Conservation (phyloP, 2,329 filamentous ascomycete genomes). For the Cladosporium sphaerospermum region DNA sequence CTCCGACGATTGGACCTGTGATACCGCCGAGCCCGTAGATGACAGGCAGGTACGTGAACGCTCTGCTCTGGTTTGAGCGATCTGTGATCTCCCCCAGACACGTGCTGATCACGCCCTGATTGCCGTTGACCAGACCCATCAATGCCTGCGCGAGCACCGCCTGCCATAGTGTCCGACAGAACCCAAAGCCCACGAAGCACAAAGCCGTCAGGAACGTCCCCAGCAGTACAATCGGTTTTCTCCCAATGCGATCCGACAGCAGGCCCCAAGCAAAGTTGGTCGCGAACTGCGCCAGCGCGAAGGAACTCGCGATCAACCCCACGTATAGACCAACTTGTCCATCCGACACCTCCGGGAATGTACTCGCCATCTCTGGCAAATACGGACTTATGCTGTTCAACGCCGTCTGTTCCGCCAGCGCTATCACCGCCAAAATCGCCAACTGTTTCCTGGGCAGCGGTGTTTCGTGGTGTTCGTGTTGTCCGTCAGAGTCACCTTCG, state of each 20-base stretch:
- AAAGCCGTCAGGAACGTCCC: constrained; percentile 76
- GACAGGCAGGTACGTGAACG: constrained; percentile 90
- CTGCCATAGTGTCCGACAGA: constrained; percentile 77
- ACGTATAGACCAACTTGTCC: constrained; percentile 78
- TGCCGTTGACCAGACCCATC: constrained; percentile 93
- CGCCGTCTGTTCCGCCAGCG: constrained; percentile 89
- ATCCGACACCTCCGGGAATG: constrained; percentile 71
- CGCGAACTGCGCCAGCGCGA: constrained; percentile 84
- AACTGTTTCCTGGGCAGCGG: constrained; percentile 81
- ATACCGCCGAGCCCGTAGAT: constrained; percentile 95
- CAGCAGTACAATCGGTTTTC: constrained; percentile 74
- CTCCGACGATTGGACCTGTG: constrained; percentile 85
- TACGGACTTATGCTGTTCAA: constrained; percentile 96
- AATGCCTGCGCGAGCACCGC: constrained; percentile 76
- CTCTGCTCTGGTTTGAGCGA: constrained; percentile 84
- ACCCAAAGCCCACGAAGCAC: constrained; percentile 82
- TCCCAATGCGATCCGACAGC: constrained; percentile 69
- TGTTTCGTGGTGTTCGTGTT: constrained; percentile 47
- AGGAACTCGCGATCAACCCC: constrained; percentile 80
- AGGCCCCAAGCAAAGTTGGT: constrained; percentile 93
- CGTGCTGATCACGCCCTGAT: constrained; percentile 88
- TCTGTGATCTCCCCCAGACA: constrained; percentile 94
- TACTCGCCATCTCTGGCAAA: constrained; percentile 82
- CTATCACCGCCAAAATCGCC: constrained; percentile 76
- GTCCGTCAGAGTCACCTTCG: constrained; percentile 10